These are phyloP conservation scores for Tuber microsphaerosporum DNA, from an alignment of 495 filamentous ascomycete species.

Conservation along the genomic window DNA sequence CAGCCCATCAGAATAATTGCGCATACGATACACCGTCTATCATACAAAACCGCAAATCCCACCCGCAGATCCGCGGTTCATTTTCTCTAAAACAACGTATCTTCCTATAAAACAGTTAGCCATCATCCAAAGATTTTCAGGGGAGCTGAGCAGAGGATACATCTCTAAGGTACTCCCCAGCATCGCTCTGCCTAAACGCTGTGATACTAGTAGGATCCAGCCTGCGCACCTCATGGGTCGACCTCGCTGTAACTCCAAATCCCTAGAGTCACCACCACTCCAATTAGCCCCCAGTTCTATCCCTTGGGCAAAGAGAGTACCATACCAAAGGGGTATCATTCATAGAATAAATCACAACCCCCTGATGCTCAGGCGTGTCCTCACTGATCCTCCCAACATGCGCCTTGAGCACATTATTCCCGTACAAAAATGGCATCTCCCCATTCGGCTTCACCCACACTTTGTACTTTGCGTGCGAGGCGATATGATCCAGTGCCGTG, in stretches of 20 bases:
- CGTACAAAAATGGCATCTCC: conserved; percentile 91
- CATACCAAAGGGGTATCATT: conserved; percentile 64
- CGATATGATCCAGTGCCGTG: conserved; percentile 76
- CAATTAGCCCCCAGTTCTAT: neutral
- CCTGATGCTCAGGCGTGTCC: conserved; percentile 74
- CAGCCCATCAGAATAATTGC: neutral
- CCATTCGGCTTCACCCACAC: conserved; percentile 93
- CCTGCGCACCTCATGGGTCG: conserved; percentile 68
- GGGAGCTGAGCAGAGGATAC: conserved; percentile 33
- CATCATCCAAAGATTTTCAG: neutral
- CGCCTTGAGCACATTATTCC: conserved; percentile 80
- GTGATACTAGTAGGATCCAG: conserved; percentile 84
- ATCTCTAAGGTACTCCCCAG: conserved; percentile 87
- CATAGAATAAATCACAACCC: conserved; percentile 69
- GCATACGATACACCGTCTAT: conserved; percentile 25
- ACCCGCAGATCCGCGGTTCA: conserved; percentile 10
- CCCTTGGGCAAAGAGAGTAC: conserved; percentile 8
- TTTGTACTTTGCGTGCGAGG: conserved; percentile 84
- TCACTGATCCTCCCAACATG: conserved; percentile 84
- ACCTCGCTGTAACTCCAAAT: conserved; percentile 76
- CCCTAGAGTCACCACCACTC: conserved; percentile 47
- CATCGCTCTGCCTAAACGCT: conserved; percentile 78
- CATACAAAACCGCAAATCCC: conserved; percentile 21
- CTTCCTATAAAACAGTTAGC: conserved; percentile 35
- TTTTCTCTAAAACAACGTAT: conserved; percentile 36